phyloP scores from a whole-genome alignment of 768 basidiomycete species.

The Hemileccinum rubropunctum region DNA sequence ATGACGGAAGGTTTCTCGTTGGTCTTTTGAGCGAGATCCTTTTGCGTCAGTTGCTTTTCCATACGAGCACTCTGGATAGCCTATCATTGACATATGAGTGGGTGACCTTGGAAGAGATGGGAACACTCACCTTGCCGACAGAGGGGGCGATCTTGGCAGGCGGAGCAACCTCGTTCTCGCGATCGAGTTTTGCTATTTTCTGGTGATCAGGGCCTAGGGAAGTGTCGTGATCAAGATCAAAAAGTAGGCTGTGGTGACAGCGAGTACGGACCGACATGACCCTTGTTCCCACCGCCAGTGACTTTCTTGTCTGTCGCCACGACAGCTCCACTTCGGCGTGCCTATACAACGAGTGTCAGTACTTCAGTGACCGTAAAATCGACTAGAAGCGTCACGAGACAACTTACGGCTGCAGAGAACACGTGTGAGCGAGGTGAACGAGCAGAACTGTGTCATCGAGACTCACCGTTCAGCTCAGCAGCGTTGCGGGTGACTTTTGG shows the following conservation, averaged over 20 bases:
- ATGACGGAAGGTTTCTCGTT: slow-evolving; percentile 90
- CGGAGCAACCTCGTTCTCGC: slow-evolving; percentile 93
- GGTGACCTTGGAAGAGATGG: too few species aligned
- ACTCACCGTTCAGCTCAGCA: slow-evolving; percentile 53
- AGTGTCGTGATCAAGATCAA: neutral
- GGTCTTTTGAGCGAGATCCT: slow-evolving; percentile 88
- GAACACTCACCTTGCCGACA: slow-evolving; percentile 63
- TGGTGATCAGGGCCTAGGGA: slow-evolving; percentile 84
- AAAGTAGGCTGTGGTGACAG: neutral
- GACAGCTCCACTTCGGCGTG: slow-evolving; percentile 71
- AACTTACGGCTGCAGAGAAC: slow-evolving; percentile 50
- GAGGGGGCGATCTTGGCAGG: slow-evolving; percentile 73
- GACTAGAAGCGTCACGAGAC: neutral
- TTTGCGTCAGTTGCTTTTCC: slow-evolving; percentile 81
- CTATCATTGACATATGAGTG: slow-evolving; percentile 33
- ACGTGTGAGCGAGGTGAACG: slow-evolving; percentile 12
- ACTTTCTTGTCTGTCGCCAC: slow-evolving; percentile 84
- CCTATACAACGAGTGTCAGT: slow-evolving; percentile 42
- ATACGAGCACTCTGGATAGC: slow-evolving; percentile 80
- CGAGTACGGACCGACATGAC: slow-evolving; percentile 55
- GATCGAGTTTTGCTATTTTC: slow-evolving; percentile 88
- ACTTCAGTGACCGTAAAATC: neutral
- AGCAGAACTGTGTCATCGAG: neutral
- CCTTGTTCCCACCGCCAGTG: slow-evolving; percentile 69
- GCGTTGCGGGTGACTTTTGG: slow-evolving; percentile 63